Evolutionary conservation across 1,284 basidiomycete genomes (phyloP).

Genomic region (Coniophora puteana): DNA sequence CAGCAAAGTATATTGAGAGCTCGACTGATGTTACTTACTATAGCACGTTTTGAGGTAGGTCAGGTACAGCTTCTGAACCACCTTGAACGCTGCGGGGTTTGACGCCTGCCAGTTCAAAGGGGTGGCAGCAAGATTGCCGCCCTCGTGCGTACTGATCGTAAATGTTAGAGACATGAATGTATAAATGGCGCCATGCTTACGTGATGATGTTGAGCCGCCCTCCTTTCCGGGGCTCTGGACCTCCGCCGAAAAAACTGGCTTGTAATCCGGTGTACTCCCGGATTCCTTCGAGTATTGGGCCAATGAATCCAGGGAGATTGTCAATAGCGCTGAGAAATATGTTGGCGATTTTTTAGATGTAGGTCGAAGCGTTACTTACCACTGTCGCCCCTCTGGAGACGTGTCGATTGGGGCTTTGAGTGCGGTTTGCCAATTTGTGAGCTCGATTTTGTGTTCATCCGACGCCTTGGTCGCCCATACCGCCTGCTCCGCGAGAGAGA

Average conservation of each 20-base stretch:
- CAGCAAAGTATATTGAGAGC: background rate
- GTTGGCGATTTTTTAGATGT: background rate
- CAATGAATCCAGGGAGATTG: background rate
- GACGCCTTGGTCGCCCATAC: background rate
- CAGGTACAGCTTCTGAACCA: background rate
- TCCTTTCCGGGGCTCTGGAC: background rate
- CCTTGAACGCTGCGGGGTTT: background rate
- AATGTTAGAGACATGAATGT: background rate
- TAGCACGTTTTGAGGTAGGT: background rate
- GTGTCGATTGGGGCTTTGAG: background rate
- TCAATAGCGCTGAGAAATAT: background rate
- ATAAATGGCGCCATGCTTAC: background rate
- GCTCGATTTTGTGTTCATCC: background rate
- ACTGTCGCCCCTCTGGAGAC: background rate
- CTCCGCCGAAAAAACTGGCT: background rate
- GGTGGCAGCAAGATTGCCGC: background rate
- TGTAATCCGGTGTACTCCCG: background rate
- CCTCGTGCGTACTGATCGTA: background rate
- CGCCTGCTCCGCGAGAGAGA: background rate
- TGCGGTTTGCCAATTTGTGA: background rate
- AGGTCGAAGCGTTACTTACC: background rate
- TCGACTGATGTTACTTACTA: background rate
- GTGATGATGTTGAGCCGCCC: background rate
- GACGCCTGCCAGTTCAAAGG: background rate
- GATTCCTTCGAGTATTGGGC: background rate